Conservation (phyloP, 441 rosid genomes). For the Pelargonium citronellum region DNA sequence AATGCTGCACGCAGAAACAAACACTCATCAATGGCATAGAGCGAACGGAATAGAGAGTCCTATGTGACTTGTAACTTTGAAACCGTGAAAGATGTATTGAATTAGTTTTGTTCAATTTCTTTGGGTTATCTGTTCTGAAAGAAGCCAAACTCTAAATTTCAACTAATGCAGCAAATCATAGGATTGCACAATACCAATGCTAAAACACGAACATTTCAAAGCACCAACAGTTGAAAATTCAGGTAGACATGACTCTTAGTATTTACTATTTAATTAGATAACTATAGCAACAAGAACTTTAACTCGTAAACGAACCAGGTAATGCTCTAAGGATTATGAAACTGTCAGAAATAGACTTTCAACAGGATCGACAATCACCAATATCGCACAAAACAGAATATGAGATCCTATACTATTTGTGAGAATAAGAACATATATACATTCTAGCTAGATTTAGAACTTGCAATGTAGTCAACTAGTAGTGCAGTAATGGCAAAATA, state of each 20-base stretch:
- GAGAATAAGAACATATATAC: neutral
- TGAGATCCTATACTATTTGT: neutral
- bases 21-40: neutral
- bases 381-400: neutral
- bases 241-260: no score
- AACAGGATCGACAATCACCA: neutral
- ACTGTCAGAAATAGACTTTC: neutral
- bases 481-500: neutral
- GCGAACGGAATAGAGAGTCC: neutral
- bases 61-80: neutral
- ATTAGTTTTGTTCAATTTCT: neutral
- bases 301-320: no score
- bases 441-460: neutral
- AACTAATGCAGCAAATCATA: neutral
- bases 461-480: neutral
- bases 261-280: no score
- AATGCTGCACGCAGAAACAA: slow-evolving; percentile 40
- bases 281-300: no score
- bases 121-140: neutral
- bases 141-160: neutral
- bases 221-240: neutral
- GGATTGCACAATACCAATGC: neutral
- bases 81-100: neutral
- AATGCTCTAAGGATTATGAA: no score
- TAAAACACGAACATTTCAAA: neutral